Percentiles rank a stretch among this genome's conserved stretches.
phyloP scores from a whole-genome alignment of 2,329 filamentous ascomycete genomes.

The Pseudogymnoascus sp. region DNA sequence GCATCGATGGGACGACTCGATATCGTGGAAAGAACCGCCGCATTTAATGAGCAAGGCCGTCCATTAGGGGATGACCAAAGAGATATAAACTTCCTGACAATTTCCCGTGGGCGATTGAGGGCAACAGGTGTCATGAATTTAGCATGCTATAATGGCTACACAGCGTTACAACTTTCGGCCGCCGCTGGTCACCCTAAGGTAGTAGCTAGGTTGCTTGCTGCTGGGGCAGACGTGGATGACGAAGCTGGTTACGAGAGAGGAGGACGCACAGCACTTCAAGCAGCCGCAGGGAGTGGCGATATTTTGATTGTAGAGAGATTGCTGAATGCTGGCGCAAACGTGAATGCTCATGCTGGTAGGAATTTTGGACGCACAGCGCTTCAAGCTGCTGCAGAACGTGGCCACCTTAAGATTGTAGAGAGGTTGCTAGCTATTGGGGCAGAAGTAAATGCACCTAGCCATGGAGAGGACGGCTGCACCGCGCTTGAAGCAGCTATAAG shows the following conservation, averaged over 20 bases:
- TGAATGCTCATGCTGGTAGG: no score
- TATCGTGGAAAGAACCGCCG: background rate
- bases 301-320: slow-evolving; percentile 25
- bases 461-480: slow-evolving; percentile 14
- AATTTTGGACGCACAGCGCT: slow-evolving; percentile 10
- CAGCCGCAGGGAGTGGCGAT: slow-evolving; percentile 20
- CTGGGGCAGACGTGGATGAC: slow-evolving; percentile 24
- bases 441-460: slow-evolving; percentile 14
- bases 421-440: slow-evolving; percentile 29
- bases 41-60: background rate
- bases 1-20: background rate
- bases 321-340: no score
- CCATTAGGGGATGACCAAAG: background rate
- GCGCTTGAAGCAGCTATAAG: slow-evolving; percentile 11
- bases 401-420: slow-evolving; percentile 22
- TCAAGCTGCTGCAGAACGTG: slow-evolving; percentile 16
- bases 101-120: background rate
- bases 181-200: slow-evolving; percentile 24
- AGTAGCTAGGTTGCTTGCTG: slow-evolving; percentile 27
- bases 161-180: slow-evolving; percentile 33
- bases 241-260: background rate
- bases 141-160: slow-evolving; percentile 25
- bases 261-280: slow-evolving; percentile 10
- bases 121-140: background rate
- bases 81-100: background rate